Conservation (phyloP, 768 basidiomycete genomes). For the Vararia minispora region DNA sequence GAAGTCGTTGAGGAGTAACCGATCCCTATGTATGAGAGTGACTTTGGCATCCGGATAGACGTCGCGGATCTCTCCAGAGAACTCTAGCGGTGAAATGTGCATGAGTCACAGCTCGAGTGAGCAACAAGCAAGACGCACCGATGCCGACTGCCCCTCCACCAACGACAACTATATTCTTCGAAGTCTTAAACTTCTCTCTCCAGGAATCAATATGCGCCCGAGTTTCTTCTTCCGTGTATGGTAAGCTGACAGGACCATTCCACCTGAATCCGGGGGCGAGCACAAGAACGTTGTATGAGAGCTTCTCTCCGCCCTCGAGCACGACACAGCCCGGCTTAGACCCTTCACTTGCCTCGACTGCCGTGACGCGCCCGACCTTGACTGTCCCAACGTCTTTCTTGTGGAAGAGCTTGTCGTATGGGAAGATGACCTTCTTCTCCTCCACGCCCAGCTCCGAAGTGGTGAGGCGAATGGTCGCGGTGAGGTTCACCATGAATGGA, state of each 20-base stretch:
- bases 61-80: conserved; percentile 34
- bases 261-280: conserved; percentile 11
- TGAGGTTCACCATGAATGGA: conserved; percentile 38
- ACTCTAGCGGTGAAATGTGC: conserved; percentile 20
- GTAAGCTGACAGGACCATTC: conserved; percentile 26
- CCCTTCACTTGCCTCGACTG: conserved; percentile 4
- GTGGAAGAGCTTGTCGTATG: conserved; percentile 9
- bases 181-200: conserved; percentile 20
- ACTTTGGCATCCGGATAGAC: conserved; percentile 35
- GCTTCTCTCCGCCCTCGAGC: conserved; percentile 5
- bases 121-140: conserved; percentile 21
- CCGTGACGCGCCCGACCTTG: conserved; percentile 8
- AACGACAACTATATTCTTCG: conserved; percentile 23
- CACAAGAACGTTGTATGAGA: conserved; percentile 10
- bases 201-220: conserved; percentile 17
- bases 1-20: conserved; percentile 39
- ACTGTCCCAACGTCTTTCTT: conserved; percentile 8
- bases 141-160: conserved; percentile 31
- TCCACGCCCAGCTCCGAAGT: conserved; percentile 32
- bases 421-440: conserved; percentile 12
- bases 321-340: conserved; percentile 4
- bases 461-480: conserved; percentile 41
- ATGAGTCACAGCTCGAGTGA: conserved; percentile 2
- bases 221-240: conserved; percentile 19
- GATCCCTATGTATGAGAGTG: conserved; percentile 49